Evolutionary conservation across 106 monocot genomes (phyloP).

Genomic region (Acorus gramineus): DNA sequence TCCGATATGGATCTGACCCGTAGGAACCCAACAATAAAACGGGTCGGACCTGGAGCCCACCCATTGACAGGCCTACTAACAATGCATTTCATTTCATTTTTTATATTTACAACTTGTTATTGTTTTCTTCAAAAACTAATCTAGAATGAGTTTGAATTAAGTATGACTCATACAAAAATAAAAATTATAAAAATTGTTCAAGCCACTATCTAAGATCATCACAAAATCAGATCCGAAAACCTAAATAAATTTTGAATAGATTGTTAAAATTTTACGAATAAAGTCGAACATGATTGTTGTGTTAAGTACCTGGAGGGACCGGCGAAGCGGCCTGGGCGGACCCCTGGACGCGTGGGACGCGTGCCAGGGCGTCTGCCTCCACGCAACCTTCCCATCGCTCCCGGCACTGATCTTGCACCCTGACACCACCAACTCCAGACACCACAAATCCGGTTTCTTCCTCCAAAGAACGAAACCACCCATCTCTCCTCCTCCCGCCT

Average conservation of each 20-base stretch:
- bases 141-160: no score
- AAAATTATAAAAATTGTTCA: no score
- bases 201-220: no score
- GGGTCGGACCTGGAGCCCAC: no score
- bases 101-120: no score
- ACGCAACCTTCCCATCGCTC: constrained; percentile 60
- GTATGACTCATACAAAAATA: no score
- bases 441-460: constrained; percentile 68
- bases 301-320: constrained; percentile 46
- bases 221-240: neutral
- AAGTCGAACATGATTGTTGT: neutral
- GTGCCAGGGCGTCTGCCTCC: constrained; percentile 72
- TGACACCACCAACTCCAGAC: constrained; percentile 51
- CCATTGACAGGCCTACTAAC: no score
- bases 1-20: no score
- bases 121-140: no score
- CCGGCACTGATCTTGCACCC: constrained; percentile 76
- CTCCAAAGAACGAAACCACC: constrained; percentile 87
- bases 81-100: no score
- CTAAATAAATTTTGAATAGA: neutral
- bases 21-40: no score
- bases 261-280: neutral
- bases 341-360: constrained; percentile 54
- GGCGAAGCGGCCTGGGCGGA: constrained; percentile 65
- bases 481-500: constrained; percentile 29